These are phyloP conservation scores for Colletotrichum liaoningense DNA, from an alignment of 2,329 filamentous ascomycete species.

Conservation along the genomic window DNA sequence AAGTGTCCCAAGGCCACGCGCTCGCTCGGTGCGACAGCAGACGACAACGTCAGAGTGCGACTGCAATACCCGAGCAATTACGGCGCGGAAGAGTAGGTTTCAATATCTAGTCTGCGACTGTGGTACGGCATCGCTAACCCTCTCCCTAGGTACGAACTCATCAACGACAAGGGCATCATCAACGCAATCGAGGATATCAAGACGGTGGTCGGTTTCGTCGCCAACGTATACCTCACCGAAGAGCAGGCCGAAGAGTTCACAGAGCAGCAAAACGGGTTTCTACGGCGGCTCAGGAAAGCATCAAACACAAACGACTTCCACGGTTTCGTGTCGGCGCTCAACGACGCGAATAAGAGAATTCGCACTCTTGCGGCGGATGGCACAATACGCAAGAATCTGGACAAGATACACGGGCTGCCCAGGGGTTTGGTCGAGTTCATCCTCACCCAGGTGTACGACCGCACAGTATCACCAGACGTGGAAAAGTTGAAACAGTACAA, in stretches of 20 bases:
- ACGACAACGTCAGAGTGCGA: conserved; percentile 70
- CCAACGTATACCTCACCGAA: conserved; percentile 81
- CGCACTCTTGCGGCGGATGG: conserved; percentile 74
- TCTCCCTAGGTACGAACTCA: conserved; percentile 73
- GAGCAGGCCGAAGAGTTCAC: conserved; percentile 75
- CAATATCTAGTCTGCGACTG: conserved; percentile 39
- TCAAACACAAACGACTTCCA: conserved; percentile 71
- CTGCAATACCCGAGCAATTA: conserved; percentile 87
- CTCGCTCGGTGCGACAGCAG: conserved; percentile 35
- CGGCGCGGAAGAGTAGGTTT: conserved; percentile 72
- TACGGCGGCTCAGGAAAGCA: conserved; percentile 81
- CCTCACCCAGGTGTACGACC: conserved; percentile 87
- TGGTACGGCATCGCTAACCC: conserved; percentile 36
- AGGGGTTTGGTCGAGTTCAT: conserved; percentile 83
- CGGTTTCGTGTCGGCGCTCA: conserved; percentile 79
- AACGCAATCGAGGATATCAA: conserved; percentile 81
- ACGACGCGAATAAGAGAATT: conserved; percentile 82
- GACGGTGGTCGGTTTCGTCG: conserved; percentile 75
- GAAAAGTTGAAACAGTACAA: conserved; percentile 87
- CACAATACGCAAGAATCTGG: conserved; percentile 78
- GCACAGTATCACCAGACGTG: conserved; percentile 90
- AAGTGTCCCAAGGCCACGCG: conserved; percentile 31
- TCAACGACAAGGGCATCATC: conserved; percentile 82
- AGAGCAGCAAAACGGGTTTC: conserved; percentile 78
- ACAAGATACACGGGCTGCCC: conserved; percentile 75